These are phyloP conservation scores for Coemansia sp. DNA, from an alignment of 192 early-diverging fungal species.

Conservation along the genomic window DNA sequence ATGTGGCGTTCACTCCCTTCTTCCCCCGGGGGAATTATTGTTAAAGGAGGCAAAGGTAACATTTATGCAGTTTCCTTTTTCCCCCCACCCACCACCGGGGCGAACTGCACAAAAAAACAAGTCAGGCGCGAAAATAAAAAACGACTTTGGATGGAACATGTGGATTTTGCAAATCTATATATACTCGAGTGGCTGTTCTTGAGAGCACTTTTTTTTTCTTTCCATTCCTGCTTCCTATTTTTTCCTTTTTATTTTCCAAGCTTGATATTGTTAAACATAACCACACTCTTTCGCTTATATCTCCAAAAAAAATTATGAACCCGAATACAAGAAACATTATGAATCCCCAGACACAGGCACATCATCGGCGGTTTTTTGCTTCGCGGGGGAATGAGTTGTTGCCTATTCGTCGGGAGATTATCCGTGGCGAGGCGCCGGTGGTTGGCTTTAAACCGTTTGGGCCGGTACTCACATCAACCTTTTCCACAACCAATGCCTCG, in stretches of 20 bases:
- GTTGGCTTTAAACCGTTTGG: neutral
- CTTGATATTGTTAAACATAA: too few relatives aligned
- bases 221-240: neutral
- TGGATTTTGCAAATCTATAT: neutral
- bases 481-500: too few relatives aligned
- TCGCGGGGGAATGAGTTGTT: slow-evolving; percentile 14
- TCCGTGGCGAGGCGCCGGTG: slow-evolving; percentile 1
- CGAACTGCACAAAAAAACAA: neutral
- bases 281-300: too few relatives aligned
- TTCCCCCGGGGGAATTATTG: too few relatives aligned
- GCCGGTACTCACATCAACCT: too few relatives aligned
- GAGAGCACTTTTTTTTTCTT: neutral
- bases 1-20: neutral
- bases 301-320: too few relatives aligned
- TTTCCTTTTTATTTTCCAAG: neutral
- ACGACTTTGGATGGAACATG: neutral
- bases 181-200: neutral
- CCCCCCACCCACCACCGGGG: too few relatives aligned
- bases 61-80: too few relatives aligned
- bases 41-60: neutral
- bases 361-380: slow-evolving; percentile 25
- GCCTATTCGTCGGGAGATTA: slow-evolving; percentile 26
- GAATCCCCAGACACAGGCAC: slow-evolving; percentile 4
- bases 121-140: neutral
- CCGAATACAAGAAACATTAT: slow-evolving; percentile 16